Conservation (phyloP, 2,329 filamentous ascomycete genomes). For the Fusarium concolor region DNA sequence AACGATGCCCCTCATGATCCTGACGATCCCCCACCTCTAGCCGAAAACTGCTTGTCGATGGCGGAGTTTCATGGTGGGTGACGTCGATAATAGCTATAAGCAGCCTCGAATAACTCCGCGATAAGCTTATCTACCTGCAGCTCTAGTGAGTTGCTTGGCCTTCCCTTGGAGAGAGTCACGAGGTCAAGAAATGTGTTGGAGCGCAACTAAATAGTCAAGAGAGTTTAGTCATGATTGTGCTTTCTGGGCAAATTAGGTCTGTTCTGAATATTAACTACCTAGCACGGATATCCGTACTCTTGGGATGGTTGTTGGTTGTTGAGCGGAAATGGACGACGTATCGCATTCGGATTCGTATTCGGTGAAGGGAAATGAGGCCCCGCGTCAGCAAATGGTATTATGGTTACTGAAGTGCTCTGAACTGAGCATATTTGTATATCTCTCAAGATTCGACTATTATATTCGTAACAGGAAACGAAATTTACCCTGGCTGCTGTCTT, state of each 20-base stretch:
- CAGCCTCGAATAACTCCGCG: constrained; percentile 10
- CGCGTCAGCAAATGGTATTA: constrained; percentile 4
- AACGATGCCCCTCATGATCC: constrained; percentile 32
- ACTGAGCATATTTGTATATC: not conserved
- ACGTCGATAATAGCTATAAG: constrained; percentile 31
- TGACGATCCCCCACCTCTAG: constrained; percentile 40
- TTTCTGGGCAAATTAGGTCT: not conserved
- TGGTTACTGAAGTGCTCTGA: not conserved
- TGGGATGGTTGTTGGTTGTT: no score
- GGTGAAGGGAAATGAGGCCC: constrained; percentile 11
- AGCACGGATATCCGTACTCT: no score
- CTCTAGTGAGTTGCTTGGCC: constrained; percentile 23
- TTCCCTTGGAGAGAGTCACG: not conserved
- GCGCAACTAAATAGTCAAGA: no score
- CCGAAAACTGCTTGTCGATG: not conserved
- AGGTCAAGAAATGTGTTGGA: not conserved
- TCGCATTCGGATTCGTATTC: constrained; percentile 23
- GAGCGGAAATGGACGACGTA: no score
- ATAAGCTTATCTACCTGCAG: constrained; percentile 40
- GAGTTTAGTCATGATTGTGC: not conserved
- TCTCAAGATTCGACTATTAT: not conserved
- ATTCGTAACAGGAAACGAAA: not conserved
- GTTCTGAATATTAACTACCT: not conserved
- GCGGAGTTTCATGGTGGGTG: not conserved
- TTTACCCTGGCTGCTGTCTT: not conserved